phyloP scores from a whole-genome alignment of 2,329 filamentous ascomycete genomes.

The Periconia sp. region DNA sequence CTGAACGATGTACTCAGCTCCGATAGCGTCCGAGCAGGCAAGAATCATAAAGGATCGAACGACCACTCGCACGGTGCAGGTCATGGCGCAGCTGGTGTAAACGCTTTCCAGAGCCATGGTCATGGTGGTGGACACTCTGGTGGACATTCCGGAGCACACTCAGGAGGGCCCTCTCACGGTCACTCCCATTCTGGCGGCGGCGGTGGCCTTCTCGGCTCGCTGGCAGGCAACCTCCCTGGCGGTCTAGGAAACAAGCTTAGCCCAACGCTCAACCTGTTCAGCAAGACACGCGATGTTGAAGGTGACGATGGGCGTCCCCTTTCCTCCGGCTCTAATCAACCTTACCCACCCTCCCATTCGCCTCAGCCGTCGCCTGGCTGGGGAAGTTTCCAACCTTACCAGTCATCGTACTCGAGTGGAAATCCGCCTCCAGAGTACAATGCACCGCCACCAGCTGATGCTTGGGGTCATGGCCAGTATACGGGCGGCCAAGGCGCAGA shows the following conservation, averaged over 20 bases:
- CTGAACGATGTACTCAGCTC: conserved; percentile 80
- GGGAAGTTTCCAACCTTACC: conserved; percentile 43
- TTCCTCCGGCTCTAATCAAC: conserved; percentile 13
- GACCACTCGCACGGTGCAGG: conserved; percentile 39
- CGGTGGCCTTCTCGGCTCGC: conserved; percentile 16
- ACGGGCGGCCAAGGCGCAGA: conserved; percentile 39
- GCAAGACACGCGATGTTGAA: conserved; percentile 27
- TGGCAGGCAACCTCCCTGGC: conserved; percentile 21
- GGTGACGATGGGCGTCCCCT: conserved; percentile 21
- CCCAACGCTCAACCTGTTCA: conserved; percentile 25
- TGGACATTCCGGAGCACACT: conserved; percentile 13
- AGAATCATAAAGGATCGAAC: conserved; percentile 68
- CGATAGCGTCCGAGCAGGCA: conserved; percentile 80
- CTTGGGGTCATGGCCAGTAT: conserved; percentile 40
- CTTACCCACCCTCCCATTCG: conserved; percentile 30
- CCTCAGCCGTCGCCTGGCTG: conserved; percentile 34
- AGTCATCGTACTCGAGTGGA: conserved; percentile 39
- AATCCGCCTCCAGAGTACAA: conserved; percentile 33
- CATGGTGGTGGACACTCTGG: conserved; percentile 20
- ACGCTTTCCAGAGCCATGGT: conserved; percentile 26
- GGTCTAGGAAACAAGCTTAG: conserved; percentile 21
- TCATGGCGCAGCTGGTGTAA: conserved; percentile 37
- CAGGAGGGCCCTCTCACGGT: conserved; percentile 14
- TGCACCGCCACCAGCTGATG: conserved; percentile 24
- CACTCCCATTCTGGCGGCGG: conserved; percentile 29